phyloP scores from a whole-genome alignment of 805 yeast species.

The Metschnikowia noctiluminum region DNA sequence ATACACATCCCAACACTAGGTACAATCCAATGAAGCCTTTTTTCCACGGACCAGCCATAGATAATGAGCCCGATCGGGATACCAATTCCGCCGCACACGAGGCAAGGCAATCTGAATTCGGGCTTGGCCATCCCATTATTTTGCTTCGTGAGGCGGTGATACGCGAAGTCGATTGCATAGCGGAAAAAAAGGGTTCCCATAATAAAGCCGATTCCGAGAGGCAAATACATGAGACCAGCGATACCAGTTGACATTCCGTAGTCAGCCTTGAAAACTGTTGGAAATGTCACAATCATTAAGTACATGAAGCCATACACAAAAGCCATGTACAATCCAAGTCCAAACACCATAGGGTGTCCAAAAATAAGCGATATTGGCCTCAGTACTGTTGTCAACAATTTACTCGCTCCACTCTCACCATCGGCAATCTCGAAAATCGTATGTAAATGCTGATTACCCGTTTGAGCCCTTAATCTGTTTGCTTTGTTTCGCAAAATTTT shows the following conservation, averaged over 20 bases:
- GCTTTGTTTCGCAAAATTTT: conserved; percentile 48
- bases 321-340: conserved; percentile 62
- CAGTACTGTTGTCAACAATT: conserved; percentile 44
- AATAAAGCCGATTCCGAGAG: conserved; percentile 54
- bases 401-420: conserved; percentile 39
- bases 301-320: conserved; percentile 66
- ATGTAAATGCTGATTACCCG: conserved; percentile 55
- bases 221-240: conserved; percentile 56
- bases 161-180: conserved; percentile 38
- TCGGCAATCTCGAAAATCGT: conserved; percentile 61
- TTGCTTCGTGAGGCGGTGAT: conserved; percentile 31
- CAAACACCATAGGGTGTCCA: conserved; percentile 61
- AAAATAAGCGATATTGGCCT: conserved; percentile 53
- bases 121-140: conserved; percentile 59
- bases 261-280: conserved; percentile 43
- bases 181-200: conserved; percentile 52
- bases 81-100: conserved; percentile 45
- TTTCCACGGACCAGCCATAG: conserved; percentile 71
- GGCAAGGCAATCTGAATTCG: conserved; percentile 54
- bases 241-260: conserved; percentile 49
- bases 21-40: conserved; percentile 56
- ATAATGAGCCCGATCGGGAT: conserved; percentile 62
- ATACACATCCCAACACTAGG: conserved; percentile 59
- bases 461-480: conserved; percentile 42
- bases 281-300: conserved; percentile 59